Base-by-base conservation (phyloP, 2,329 filamentous ascomycete genomes). In the Amylocarpus encephaloides region DNA sequence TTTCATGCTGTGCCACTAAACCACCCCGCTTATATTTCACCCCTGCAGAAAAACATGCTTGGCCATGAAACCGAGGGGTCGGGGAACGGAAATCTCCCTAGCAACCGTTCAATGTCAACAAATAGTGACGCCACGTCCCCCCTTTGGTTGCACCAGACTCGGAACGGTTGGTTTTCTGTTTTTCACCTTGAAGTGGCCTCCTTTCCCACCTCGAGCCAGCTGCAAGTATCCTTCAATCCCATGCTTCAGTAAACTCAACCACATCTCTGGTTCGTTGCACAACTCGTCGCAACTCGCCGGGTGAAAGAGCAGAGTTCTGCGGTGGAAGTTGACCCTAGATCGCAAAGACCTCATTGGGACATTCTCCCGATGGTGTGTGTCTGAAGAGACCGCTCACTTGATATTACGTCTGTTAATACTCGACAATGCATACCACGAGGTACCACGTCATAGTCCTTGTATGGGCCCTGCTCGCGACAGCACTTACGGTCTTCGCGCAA, bases 401-500 rank as follows among this genome's bases (percentile, higher is more conserved):
- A 52, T 52, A 48, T 48, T 41, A 54, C 47, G 33, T 13, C 34
- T 53, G 22, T 56, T 52, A 49, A 47, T 50, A 35, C 32, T 44
- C 50, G 45, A 39, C 52, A 58, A 50, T 47, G 13, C 51, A 49
- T 40, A 64, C 39, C 32, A 65, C 63, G 62, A 58, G 48, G 50
- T 46, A 39, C 42, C 39, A 48, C 50, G 42, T 57, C 43, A 49
- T 43, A 34, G 26, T 30, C 42, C 54, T 56, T 49, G 53, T 61
- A 48, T 58, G 55, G 52, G 54, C 49, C 41, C 50, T 57, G 18
- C 15, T 43, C 26, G 29, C 52, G 34, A 40, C 54, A 43, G 26
- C 53, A 10, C 12, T 54, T n/a, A 33, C 11, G 3, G 49, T 41
- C 38, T 19, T 48, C 26, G 48, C 74, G 46, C 71, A 74, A 60